Base-by-base conservation (phyloP, 441 rosid genomes). In the Biscutella laevigata region DNA sequence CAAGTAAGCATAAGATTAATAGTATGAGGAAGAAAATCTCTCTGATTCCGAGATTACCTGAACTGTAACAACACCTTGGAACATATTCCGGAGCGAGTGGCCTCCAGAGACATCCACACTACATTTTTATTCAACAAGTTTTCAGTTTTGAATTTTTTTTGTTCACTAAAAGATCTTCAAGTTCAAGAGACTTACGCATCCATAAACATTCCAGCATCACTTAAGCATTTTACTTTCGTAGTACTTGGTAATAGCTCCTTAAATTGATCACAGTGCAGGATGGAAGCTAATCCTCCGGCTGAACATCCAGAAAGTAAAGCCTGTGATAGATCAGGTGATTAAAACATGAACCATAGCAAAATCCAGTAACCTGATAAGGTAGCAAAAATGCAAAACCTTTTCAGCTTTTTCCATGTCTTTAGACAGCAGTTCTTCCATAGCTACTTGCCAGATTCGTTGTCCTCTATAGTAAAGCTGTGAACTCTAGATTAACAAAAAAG, bases 271-370 rank as follows among this genome's bases (percentile, higher is more conserved):
- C 89, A 79, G 21, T 82, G 89, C 36, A 79, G 58, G 27, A 77
- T 73, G 4, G 85, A 57, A 61, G 81, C 89, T 62, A 82, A 69
- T 14, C 89, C 83, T 35, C 89, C 89, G 4, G 89, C 85, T 53
- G 89, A 82, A 61, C 89, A 79, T 21, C 89, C 81, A 4, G 83
- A 72, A 14, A 82, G 83, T 43, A 82, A 64, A 61, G 78, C 81
- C 84, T 82, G 60, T 6, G 10, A 53, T 6, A 14, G n/a, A 32
- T n/a, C 21, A 57, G 4, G 11, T 56, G 35, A 29, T 2, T 30
- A 4, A 30, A 42, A 33, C 48, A 51, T 11, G 10, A 19, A 48
- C 20, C 5, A 42, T 2, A 25, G 6, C 11, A 33, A 12, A 46
- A 50, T 36, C 13, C n/a, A 28, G 4, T 29, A 63, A 55, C 51